Base-by-base conservation (phyloP, 148 eudicot genomes). In the Simmondsia chinensis region DNA sequence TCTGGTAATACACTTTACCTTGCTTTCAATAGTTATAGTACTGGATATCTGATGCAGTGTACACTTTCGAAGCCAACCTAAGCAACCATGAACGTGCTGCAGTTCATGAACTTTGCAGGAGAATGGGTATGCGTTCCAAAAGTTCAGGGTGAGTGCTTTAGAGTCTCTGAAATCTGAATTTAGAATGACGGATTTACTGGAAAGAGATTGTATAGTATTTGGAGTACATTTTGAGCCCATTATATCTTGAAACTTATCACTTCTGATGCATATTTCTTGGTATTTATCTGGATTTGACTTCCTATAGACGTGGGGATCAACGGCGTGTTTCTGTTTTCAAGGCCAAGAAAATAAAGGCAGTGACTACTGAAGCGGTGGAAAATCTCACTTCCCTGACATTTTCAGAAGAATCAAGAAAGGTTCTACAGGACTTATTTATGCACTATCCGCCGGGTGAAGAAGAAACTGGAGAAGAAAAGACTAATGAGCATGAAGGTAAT, bases 371-470 rank as follows among this genome's bases (percentile, higher is more conserved):
- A 18, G 61, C 23, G 38, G 54, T 56, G 48, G 71, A 63, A 40
- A 57, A 60, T 18, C 57, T 66, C 45, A 33, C 47, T 39, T 35
- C 52, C 32, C 64, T 85, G 47, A 58, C 74, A 40, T 76, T 89
- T 61, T 76, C 93, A 20, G 76, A 69, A 38, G 74, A 63, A 41
- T 68, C 93, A 42, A 70, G 66, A 54, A 56, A 56, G 27, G 82
- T 74, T 26, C 72, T 89, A 25, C 56, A 50, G 42, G 93, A 85
- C 48, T 57, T 81, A 39, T 89, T 89, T 46, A 62, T 69, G 48
- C 64, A 33, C 38, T 74, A 76, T 59, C 97, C 97, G 52, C 97
- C 97, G 22, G 69, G 76, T 59, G 75, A 76, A 38, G 71, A 52
- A 32, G 72, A 65, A 54, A 28, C 23, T 39, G 56, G 17, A 9